Evolutionary conservation across 768 basidiomycete species (phyloP).

Genomic region (Mycena galopus): DNA sequence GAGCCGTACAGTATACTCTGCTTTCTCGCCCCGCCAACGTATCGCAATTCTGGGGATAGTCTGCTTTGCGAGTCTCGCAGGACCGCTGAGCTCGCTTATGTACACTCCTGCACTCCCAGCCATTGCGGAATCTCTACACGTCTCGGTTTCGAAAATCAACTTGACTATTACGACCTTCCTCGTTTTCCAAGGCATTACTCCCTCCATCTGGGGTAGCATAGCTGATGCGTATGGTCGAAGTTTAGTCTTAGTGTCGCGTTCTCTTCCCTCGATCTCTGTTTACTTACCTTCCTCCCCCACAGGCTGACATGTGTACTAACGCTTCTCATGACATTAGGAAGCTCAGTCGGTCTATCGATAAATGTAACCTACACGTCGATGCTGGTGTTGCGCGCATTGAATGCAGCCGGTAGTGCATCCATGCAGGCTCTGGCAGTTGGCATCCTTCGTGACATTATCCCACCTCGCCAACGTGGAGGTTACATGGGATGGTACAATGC

Average conservation of each 20-base stretch:
- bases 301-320: neutral
- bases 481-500: conserved; percentile 3
- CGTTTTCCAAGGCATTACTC: conserved; percentile 4
- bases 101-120: conserved; percentile 1
- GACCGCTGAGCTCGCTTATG: conserved; percentile 3
- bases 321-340: conserved; percentile 4
- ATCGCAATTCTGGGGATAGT: conserved; percentile 4
- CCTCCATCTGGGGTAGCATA: conserved; percentile 1
- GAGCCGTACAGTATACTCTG: neutral
- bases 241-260: neutral
- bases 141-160: neutral
- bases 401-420: neutral
- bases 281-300: neutral
- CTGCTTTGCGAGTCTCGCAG: neutral
- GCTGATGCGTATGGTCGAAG: conserved; percentile 1
- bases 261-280: neutral
- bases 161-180: conserved; percentile 4
- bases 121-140: neutral
- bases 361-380: conserved; percentile 5
- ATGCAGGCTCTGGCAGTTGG: neutral
- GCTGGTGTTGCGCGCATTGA: neutral
- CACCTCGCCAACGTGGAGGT: conserved; percentile 4
- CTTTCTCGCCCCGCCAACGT: neutral
- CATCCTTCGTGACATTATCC: conserved; percentile 2
- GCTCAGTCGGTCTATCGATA: neutral